phyloP scores from a whole-genome alignment of 2,329 filamentous ascomycete genomes.

The Pyrenochaeta sp. region DNA sequence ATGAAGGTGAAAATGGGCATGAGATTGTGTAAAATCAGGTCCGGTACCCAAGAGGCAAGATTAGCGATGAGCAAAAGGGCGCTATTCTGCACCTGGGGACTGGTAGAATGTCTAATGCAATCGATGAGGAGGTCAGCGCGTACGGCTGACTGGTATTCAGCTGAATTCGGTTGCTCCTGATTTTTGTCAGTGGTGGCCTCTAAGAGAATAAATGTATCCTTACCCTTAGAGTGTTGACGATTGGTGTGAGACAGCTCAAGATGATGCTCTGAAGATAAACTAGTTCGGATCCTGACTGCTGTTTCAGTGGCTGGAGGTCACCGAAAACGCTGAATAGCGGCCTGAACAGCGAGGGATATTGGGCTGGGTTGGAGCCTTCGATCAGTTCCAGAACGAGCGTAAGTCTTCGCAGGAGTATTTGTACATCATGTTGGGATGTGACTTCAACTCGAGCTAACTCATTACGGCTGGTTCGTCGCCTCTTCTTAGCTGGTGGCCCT shows the following conservation, averaged over 20 bases:
- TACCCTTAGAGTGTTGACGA: constrained; percentile 77
- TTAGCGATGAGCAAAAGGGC: constrained; percentile 87
- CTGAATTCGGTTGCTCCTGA: constrained; percentile 53
- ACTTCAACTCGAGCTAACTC: constrained; percentile 69
- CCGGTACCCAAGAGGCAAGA: constrained; percentile 85
- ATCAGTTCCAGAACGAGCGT: constrained; percentile 90
- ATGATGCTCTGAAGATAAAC: constrained; percentile 89
- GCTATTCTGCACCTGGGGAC: constrained; percentile 91
- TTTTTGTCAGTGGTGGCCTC: constrained; percentile 2
- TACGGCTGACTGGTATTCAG: constrained; percentile 79
- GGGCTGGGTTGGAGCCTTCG: constrained; percentile 77
- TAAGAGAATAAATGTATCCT: background rate
- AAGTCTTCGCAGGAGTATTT: constrained; percentile 73
- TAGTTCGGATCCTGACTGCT: constrained; percentile 82
- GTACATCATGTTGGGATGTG: constrained; percentile 70
- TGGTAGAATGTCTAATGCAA: constrained; percentile 89
- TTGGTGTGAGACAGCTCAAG: constrained; percentile 80
- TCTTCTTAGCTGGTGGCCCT: constrained; percentile 76
- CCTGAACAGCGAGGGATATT: constrained; percentile 78
- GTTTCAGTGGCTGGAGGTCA: constrained; percentile 84
- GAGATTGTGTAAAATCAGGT: constrained; percentile 91
- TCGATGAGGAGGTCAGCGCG: constrained; percentile 91
- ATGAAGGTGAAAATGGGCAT: constrained; percentile 99
- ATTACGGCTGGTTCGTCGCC: constrained; percentile 77
- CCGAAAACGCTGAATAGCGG: constrained; percentile 85